Evolutionary conservation across 2,329 filamentous ascomycete genomes (phyloP).

Genomic region (Colletotrichum higginsianum): DNA sequence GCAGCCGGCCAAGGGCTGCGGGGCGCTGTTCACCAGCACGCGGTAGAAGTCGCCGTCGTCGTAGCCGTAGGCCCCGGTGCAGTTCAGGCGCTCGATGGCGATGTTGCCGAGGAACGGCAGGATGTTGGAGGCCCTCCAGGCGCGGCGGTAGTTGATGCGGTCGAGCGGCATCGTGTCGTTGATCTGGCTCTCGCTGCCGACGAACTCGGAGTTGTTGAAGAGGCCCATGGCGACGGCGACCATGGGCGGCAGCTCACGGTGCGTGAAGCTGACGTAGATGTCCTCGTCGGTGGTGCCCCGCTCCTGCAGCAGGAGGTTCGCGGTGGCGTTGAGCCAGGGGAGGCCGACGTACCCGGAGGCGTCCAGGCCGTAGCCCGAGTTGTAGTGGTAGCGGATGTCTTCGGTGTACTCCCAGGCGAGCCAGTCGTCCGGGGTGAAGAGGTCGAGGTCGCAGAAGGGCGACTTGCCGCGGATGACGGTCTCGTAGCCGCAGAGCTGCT

Average conservation of each 20-base stretch:
- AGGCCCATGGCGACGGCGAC: slow-evolving; percentile 77
- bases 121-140: slow-evolving; percentile 74
- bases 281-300: slow-evolving; percentile 62
- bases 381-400: slow-evolving; percentile 76
- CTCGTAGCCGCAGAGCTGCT: slow-evolving; percentile 77
- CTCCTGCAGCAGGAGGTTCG: slow-evolving; percentile 61
- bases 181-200: slow-evolving; percentile 59
- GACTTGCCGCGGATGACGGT: slow-evolving; percentile 74
- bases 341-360: slow-evolving; percentile 72
- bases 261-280: slow-evolving; percentile 78
- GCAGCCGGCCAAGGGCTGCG: slow-evolving; percentile 59
- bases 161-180: slow-evolving; percentile 77
- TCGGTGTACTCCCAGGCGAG: slow-evolving; percentile 77
- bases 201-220: slow-evolving; percentile 77
- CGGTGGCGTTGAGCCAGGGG: slow-evolving; percentile 77
- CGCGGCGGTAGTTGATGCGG: slow-evolving; percentile 73
- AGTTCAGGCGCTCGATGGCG: slow-evolving; percentile 76
- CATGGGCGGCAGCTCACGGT: slow-evolving; percentile 77
- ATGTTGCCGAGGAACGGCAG: slow-evolving; percentile 78
- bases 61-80: slow-evolving; percentile 69
- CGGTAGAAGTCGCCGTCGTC: slow-evolving; percentile 65
- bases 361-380: slow-evolving; percentile 74
- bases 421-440: slow-evolving; percentile 75
- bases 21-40: slow-evolving; percentile 60
- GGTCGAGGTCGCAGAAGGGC: slow-evolving; percentile 71